Base-by-base conservation (phyloP, 1,284 basidiomycete genomes). In the Trichosporon asahii region DNA sequence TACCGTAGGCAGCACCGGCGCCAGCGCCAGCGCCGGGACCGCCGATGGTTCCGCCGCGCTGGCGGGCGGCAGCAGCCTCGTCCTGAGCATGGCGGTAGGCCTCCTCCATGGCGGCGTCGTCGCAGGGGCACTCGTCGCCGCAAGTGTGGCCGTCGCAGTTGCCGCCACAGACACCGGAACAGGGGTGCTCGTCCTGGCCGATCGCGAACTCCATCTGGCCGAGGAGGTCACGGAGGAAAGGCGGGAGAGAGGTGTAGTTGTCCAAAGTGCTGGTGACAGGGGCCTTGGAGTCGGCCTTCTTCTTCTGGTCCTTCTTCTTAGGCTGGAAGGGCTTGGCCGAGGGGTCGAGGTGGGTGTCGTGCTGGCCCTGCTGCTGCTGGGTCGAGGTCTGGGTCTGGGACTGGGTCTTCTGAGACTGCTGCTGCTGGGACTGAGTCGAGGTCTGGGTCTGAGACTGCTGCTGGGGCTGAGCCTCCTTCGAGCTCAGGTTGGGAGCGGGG, bases 211-310 rank as follows among this genome's bases (percentile, higher is more conserved):
- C 75, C 65, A 76, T 64, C 57, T 75, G 72, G 29, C 72, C 74
- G 18, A 76, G 73, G 25, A 77, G 68, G 64, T 76, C 75, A 40
- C 75, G 72, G 27, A 78, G 70, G 67, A 68, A 72, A 4, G 76
- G 75, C 21, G 75, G 75, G 21, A 77, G 66, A 53, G 74, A 64
- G 69, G 71, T 68, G 64, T 72, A 71, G 60, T 74, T 68, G 65
- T 70, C 68, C 44, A 77, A 75, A n/a, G 74, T 72, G 14, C 69
- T 67, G 29, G 75, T 75, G 71, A 77, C 74, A 12, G 74, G 73
- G 7, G 73, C 68, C 37, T 66, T 65, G 64, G 53, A 44, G 44
- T 69, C 64, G 64, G 65, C 21, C n/a, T 70, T 64, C 44, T 61
- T 55, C 60, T 68, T 68, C 61, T 35, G 46, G 15, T 44, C 9